Evolutionary conservation across 2,329 filamentous ascomycete species (phyloP).

Genomic region (Alternaria brassicicola): DNA sequence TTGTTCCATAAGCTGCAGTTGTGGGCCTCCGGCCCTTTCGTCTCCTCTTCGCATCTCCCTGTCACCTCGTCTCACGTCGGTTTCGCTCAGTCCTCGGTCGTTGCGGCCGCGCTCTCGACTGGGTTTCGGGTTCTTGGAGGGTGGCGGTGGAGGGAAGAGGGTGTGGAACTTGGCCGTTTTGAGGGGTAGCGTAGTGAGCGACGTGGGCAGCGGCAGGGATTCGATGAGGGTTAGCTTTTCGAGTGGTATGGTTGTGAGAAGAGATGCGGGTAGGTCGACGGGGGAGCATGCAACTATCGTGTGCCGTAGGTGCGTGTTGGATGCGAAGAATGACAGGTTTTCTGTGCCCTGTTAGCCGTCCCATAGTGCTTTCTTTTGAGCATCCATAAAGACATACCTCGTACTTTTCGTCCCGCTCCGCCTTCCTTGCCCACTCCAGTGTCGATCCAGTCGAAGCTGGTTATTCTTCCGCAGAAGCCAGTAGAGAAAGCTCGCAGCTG

Average conservation of each 20-base stretch:
- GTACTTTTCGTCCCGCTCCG: slow-evolving; percentile 40
- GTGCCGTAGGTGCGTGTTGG: slow-evolving; percentile 44
- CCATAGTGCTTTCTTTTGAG: neutral
- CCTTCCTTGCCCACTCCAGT: slow-evolving; percentile 47
- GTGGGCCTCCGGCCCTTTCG: slow-evolving; percentile 21
- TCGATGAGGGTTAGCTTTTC: slow-evolving; percentile 45
- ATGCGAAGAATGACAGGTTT: slow-evolving; percentile 44
- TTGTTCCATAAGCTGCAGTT: slow-evolving; percentile 46
- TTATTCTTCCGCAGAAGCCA: slow-evolving; percentile 45
- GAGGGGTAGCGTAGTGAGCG: slow-evolving; percentile 40
- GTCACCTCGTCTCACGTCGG: slow-evolving; percentile 4
- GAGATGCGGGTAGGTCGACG: slow-evolving; percentile 37
- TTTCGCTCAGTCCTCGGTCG: slow-evolving; percentile 11
- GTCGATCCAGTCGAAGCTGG: slow-evolving; percentile 47
- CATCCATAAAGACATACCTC: slow-evolving; percentile 28
- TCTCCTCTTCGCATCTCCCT: slow-evolving; percentile 11
- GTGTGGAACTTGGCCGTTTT: slow-evolving; percentile 35
- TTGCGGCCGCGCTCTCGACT: slow-evolving; percentile 21
- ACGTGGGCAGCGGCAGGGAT: slow-evolving; percentile 34
- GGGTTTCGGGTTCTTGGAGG: slow-evolving; percentile 30
- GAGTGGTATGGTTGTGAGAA: slow-evolving; percentile 42
- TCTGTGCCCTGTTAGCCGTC: slow-evolving; percentile 29
- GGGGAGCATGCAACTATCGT: slow-evolving; percentile 44
- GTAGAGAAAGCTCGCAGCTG: slow-evolving; percentile 46
- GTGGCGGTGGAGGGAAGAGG: slow-evolving; percentile 40